Percentiles rank a stretch among this genome's conserved stretches.
Conservation (phyloP, 106 monocot species). For the Agapanthus africanus region DNA sequence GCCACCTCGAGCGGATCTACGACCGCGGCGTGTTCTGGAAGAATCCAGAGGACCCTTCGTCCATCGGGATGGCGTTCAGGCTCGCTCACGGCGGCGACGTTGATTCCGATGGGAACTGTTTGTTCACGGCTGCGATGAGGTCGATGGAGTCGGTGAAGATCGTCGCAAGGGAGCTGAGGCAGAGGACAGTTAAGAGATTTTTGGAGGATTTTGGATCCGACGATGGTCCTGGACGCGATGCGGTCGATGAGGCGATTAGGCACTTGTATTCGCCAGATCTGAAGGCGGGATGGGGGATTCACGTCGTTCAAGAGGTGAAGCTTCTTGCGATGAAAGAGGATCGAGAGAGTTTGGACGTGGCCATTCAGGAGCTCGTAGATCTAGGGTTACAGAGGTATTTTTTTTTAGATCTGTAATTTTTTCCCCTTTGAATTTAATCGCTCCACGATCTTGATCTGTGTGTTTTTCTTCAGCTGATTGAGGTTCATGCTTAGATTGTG, state of each 20-base stretch:
- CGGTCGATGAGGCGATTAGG: constrained; percentile 28
- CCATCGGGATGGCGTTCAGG: constrained; percentile 6
- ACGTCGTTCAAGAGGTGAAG: constrained; percentile 63
- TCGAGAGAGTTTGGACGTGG: constrained; percentile 24
- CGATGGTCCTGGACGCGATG: constrained; percentile 11
- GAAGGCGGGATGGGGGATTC: constrained; percentile 55
- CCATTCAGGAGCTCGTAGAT: constrained; percentile 49
- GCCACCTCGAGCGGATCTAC: constrained; percentile 15
- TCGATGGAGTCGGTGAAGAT: constrained; percentile 24
- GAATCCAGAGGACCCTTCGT: constrained; percentile 10
- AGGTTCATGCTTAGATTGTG: neutral
- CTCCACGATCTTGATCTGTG: neutral
- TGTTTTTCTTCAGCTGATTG: neutral
- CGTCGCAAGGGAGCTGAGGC: constrained; percentile 39
- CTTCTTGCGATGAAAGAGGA: constrained; percentile 52
- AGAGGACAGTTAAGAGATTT: constrained; percentile 37
- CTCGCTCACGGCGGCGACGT: constrained; percentile 36
- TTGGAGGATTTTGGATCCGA: constrained; percentile 29
- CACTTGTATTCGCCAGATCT: constrained; percentile 62
- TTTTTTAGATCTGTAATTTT: neutral
- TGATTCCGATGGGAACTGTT: constrained; percentile 60
- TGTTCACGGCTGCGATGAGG: constrained; percentile 42
- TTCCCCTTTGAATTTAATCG: neutral
- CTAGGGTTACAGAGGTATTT: constrained; percentile 68
- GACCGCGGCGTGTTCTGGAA: constrained; percentile 21